Conservation (phyloP, 345 rosid genomes). For the Camelina laxa region DNA sequence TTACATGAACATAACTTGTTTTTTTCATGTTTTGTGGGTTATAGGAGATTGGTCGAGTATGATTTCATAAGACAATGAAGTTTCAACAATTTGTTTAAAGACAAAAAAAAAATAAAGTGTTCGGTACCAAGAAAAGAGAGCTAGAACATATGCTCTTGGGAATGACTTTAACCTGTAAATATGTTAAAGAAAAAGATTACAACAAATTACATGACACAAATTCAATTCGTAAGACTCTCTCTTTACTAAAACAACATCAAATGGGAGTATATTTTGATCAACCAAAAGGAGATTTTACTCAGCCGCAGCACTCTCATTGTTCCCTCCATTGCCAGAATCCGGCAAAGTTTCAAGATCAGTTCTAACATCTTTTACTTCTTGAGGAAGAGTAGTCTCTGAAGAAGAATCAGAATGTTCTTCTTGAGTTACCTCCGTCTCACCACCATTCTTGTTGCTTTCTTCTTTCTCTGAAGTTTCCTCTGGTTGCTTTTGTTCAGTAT, state of each 20-base stretch:
- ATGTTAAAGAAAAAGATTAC: constrained; percentile 29
- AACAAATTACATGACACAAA: constrained; percentile 37
- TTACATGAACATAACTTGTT: too few species aligned
- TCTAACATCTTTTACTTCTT: constrained; percentile 59
- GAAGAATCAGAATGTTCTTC: constrained; percentile 45
- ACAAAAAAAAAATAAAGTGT: neutral
- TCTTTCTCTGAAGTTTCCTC: constrained; percentile 46
- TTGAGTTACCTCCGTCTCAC: constrained; percentile 46
- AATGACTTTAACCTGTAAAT: constrained; percentile 10
- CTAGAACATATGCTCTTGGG: constrained; percentile 15
- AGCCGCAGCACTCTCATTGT: constrained; percentile 49
- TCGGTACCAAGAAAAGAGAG: neutral
- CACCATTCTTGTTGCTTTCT: constrained; percentile 40
- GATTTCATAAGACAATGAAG: neutral
- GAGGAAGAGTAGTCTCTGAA: constrained; percentile 42
- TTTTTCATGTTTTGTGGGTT: too few species aligned
- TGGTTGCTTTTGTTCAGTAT: constrained; percentile 18
- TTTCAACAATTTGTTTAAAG: constrained; percentile 27
- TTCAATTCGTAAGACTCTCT: constrained; percentile 26
- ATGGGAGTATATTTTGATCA: neutral
- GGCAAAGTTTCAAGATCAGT: constrained; percentile 72
- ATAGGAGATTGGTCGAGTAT: too few species aligned
- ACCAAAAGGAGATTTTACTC: constrained; percentile 46
- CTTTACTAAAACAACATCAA: constrained; percentile 35
- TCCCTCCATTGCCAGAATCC: constrained; percentile 50